Evolutionary conservation across 2,329 filamentous ascomycete species (phyloP), one percentile per base, ranked within the genome.

Genomic region (Alternaria atra): DNA sequence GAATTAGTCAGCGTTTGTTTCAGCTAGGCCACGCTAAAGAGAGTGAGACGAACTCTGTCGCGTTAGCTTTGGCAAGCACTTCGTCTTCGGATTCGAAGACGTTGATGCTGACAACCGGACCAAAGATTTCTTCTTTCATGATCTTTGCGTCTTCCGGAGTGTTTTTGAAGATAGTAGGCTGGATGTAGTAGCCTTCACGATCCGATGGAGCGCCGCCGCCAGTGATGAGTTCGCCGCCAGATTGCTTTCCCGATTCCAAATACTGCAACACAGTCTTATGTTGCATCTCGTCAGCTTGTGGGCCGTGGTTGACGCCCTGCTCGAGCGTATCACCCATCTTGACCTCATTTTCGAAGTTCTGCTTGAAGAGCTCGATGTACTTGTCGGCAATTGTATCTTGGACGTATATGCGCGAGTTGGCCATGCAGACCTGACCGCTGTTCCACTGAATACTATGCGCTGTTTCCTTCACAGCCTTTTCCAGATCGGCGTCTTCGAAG

Each of bases 91-190:
- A 91, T 40, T 89, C 86, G 46, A 90, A 90, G 71, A 91, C 90
- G 63, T 94, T 84, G 81, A 91, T 93, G 62, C 93, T 91, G 27
- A 95, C 85, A 12, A 94, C 92, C 1, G 92, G 92, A 1, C 92
- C 92, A 66, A 95, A 95, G 70, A 95, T 91, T 79, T 95, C 92
- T 79, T 94, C 89, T 66, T 83, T 87, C 84, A 94, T 94, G 83
- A 92, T 94, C 63, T 84, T 86, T 89, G 94, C 94, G 60, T 90
- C 84, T 30, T 89, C 85, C 25, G 88, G 93, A 8, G 94, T 91
- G 79, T 92, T 87, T 71, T 88, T 86, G 81, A 94, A 93, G 77
- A 94, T 90, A 17, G 92, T 95, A 20, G 92, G 92, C 20, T 89
- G 91, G 61, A 94, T 72, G 69, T 78, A 72, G 61, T 73, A 77